A percentile compares a stretch with the other conserved stretches of the same genome.
phyloP scores from a whole-genome alignment of 352 stramenopile species.

The Salisapilia sapeloensis region DNA sequence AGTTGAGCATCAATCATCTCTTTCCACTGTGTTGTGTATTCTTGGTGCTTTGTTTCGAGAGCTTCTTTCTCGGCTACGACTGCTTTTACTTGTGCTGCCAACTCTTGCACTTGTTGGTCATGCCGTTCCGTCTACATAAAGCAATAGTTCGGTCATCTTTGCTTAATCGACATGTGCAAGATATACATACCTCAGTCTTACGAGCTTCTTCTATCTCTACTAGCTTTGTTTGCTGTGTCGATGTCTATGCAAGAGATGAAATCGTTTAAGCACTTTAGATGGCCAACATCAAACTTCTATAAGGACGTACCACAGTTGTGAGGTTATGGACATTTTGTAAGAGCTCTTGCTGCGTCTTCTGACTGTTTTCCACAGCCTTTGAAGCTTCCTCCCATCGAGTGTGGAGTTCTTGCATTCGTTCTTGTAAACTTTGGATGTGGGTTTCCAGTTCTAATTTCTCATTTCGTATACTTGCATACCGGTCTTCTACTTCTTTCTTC shows the following conservation, averaged over 20 bases:
- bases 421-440: constrained; percentile 3
- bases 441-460: constrained; percentile 5
- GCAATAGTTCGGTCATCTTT: background rate
- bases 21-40: constrained; percentile 52
- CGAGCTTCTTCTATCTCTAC: too few relatives aligned
- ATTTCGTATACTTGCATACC: constrained; percentile 12
- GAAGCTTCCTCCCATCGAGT: constrained; percentile 5
- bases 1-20: constrained; percentile 53
- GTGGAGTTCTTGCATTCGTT: constrained; percentile 13
- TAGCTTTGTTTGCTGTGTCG: too few relatives aligned
- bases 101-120: constrained; percentile 42
- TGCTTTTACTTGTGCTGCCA: constrained; percentile 19
- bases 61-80: constrained; percentile 18
- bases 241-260: too few relatives aligned
- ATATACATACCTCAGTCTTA: background rate
- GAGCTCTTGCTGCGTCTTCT: constrained; percentile 47
- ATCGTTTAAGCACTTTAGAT: background rate
- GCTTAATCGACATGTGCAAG: background rate
- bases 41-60: constrained; percentile 29
- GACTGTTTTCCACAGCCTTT: constrained; percentile 16
- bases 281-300: background rate
- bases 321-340: constrained; percentile 50
- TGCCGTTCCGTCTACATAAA: constrained; percentile 31
- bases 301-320: constrained; percentile 22
- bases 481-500: constrained; percentile 1